phyloP scores from a whole-genome alignment of 441 rosid species.

The Theobroma grandiflorum region DNA sequence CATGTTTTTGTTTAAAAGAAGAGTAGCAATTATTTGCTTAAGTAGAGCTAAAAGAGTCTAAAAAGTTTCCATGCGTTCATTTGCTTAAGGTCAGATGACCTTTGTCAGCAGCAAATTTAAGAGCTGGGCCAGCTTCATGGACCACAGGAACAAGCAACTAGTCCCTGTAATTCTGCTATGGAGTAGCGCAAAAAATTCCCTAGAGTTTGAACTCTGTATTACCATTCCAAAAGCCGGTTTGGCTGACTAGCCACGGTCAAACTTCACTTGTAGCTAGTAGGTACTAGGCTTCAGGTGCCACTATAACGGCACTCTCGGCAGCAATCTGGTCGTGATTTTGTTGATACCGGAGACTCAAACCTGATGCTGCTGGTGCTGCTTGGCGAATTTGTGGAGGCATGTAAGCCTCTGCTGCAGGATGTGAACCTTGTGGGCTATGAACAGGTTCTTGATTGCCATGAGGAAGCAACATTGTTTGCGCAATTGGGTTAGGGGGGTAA shows the following conservation, averaged over 20 bases:
- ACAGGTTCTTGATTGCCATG: constrained; percentile 32
- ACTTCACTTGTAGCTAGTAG: background rate
- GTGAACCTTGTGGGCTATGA: constrained; percentile 17
- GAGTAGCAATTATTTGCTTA: background rate
- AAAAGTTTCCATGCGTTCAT: background rate
- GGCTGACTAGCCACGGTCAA: background rate
- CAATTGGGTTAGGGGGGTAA: constrained; percentile 45
- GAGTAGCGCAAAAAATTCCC: background rate
- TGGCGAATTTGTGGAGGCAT: constrained; percentile 27
- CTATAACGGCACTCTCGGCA: background rate
- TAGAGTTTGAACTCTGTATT: background rate
- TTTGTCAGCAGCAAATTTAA: background rate
- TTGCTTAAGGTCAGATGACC: constrained; percentile 16
- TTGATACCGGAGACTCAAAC: constrained; percentile 22
- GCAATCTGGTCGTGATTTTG: constrained; percentile 21
- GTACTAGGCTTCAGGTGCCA: background rate
- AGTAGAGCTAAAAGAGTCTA: background rate
- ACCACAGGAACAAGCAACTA: background rate
- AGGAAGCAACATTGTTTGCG: constrained; percentile 22
- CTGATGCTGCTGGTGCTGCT: constrained; percentile 19
- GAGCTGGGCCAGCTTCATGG: background rate
- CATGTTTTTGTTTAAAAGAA: background rate
- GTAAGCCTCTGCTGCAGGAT: constrained; percentile 23
- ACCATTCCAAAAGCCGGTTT: background rate
- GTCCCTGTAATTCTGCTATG: background rate